Base-by-base conservation (phyloP, 2,329 filamentous ascomycete genomes). In the Calonectria pauciramosa region DNA sequence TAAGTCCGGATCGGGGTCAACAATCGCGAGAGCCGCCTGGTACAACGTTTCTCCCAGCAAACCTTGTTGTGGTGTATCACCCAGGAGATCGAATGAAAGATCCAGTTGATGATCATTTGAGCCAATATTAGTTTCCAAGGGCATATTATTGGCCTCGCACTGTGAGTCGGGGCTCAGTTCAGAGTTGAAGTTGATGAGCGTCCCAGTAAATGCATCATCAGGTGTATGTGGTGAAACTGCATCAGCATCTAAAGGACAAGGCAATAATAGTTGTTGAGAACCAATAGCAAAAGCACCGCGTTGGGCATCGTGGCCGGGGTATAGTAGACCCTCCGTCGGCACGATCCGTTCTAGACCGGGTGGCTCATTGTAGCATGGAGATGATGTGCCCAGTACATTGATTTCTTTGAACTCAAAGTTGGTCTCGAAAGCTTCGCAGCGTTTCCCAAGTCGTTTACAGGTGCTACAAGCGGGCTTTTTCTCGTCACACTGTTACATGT, bases 381-480 rank as follows among this genome's bases (percentile, higher is more conserved):
- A 23, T 13, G 28, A 11, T 34, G 10, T n/a, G 23, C 23, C 18
- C 11, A 38, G 28, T 3, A 65, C 28, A 32, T 36, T 67, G 47
- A 54, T 32, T 56, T 68, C n/a, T 32, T 44, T 68, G 10, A 76
- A 76, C 16, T 72, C 49, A 47, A 70, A 52, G 4, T 59, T 68
- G 4, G 65, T 47, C 38, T 67, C 49, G 30, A 66, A 56, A 10
- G 38, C 44, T 38, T 76, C 73, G 30, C 73, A 76, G 4, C 8
- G 59, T 28, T 44, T 75, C 4, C 73, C 68, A 6, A 75, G 75
- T 7, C 71, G 52, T 2, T 30, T n/a, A 13, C 75, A 77, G 3
- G 68, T 70, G n/a, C 71, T 54, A n/a, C 75, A 77, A 28, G 68
- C 23, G 7, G 75, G 75, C 10, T 76, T 70, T 18, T 47, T 70